A percentile compares a stretch with the other conserved stretches of the same genome.
phyloP scores from a whole-genome alignment of 192 early-diverging fungal species.

The Chytriomyces hyalinus region DNA sequence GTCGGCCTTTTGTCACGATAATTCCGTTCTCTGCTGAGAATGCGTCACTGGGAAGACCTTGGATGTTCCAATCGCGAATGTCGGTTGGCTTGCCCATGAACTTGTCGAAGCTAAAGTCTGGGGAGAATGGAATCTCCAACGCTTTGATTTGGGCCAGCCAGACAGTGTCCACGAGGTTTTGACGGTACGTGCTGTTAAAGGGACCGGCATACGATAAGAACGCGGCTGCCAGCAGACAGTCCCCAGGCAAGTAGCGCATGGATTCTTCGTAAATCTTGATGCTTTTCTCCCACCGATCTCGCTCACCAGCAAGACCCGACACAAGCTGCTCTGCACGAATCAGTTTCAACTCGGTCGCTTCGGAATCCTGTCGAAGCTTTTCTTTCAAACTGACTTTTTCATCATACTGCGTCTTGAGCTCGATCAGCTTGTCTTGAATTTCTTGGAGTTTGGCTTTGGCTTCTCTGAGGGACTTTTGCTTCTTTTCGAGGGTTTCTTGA shows the following conservation, averaged over 20 bases:
- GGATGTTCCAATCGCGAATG: conserved; percentile 67
- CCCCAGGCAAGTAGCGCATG: conserved; percentile 58
- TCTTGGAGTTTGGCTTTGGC: conserved; percentile 64
- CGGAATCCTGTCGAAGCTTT: conserved; percentile 62
- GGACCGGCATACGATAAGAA: conserved; percentile 67
- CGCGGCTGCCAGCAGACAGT: conserved; percentile 62
- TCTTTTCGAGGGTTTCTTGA: conserved; percentile 65
- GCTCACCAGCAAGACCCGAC: conserved; percentile 61
- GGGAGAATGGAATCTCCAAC: conserved; percentile 60
- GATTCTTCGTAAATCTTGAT: conserved; percentile 62
- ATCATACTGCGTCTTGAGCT: conserved; percentile 66
- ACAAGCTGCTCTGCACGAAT: conserved; percentile 62
- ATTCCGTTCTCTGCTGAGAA: conserved; percentile 69
- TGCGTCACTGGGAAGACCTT: conserved; percentile 64
- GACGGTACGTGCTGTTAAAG: conserved; percentile 64
- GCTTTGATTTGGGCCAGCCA: conserved; percentile 66
- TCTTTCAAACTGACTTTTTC: conserved; percentile 63
- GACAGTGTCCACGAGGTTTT: conserved; percentile 46
- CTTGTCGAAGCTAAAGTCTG: conserved; percentile 58
- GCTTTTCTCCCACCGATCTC: conserved; percentile 63
- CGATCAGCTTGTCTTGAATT: conserved; percentile 66
- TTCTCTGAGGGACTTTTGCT: conserved; percentile 60
- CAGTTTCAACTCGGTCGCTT: conserved; percentile 61
- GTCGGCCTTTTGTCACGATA: conserved; percentile 60
- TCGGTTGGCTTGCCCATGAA: conserved; percentile 66